Evolutionary conservation across 495 filamentous ascomycete genomes (phyloP).

Genomic region (Aspergillus haitiensis): DNA sequence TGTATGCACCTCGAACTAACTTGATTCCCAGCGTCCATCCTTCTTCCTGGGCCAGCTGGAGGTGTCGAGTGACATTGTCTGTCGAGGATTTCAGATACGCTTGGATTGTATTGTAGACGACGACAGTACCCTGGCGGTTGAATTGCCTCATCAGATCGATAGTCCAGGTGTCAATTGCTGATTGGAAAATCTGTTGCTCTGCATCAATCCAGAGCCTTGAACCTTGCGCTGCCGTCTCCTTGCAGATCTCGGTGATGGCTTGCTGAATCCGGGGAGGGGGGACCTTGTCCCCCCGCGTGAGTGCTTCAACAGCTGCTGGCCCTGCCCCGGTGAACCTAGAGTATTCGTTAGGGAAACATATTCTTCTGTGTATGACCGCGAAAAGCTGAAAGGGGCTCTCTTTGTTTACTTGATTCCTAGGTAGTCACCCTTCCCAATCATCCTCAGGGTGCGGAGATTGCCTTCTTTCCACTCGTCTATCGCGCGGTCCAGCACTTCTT

Average conservation of each 20-base stretch:
- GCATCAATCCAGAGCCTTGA: constrained; percentile 79
- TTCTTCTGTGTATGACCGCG: too few relatives aligned
- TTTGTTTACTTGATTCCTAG: constrained; percentile 64
- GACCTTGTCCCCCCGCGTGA: constrained; percentile 55
- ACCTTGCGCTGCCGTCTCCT: constrained; percentile 61
- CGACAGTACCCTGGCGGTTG: constrained; percentile 52
- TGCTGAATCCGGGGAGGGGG: constrained; percentile 49
- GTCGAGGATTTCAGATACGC: constrained; percentile 74
- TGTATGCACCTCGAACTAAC: constrained; percentile 86
- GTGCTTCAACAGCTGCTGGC: constrained; percentile 59
- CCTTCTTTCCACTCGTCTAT: constrained; percentile 62
- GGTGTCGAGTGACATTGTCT: constrained; percentile 58
- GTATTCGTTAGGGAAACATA: background rate
- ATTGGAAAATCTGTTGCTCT: constrained; percentile 73
- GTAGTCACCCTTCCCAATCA: constrained; percentile 67
- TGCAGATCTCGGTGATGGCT: constrained; percentile 71
- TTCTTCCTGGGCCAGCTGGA: constrained; percentile 58
- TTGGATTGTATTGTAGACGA: constrained; percentile 71
- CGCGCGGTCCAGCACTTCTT: constrained; percentile 32
- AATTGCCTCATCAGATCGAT: constrained; percentile 73
- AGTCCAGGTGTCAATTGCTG: constrained; percentile 78
- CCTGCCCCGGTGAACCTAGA: constrained; percentile 73
- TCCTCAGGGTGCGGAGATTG: constrained; percentile 65
- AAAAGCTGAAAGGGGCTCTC: too few relatives aligned
- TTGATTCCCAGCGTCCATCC: constrained; percentile 80